These are phyloP conservation scores for Russula brevipes DNA, from an alignment of 768 basidiomycete genomes.

Conservation along the genomic window DNA sequence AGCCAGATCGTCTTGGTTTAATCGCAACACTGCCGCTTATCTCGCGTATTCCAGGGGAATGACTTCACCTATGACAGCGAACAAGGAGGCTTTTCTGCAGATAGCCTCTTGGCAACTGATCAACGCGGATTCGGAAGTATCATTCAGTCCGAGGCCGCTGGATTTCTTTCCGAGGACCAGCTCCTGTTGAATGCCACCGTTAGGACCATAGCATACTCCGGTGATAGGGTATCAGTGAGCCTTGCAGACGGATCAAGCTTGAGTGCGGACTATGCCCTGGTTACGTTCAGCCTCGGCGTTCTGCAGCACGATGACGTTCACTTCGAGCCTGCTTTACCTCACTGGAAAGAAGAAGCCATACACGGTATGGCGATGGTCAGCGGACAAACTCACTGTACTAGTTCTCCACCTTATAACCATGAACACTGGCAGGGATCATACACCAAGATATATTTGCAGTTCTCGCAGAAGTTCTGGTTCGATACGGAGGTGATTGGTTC, in stretches of 20 bases:
- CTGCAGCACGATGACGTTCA: slow-evolving; percentile 57
- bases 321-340: slow-evolving; percentile 52
- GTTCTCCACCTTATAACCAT: background rate
- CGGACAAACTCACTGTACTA: background rate
- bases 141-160: slow-evolving; percentile 51
- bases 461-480: slow-evolving; percentile 57
- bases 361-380: slow-evolving; percentile 55
- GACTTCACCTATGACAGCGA: slow-evolving; percentile 53
- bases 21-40: slow-evolving; percentile 38
- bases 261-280: slow-evolving; percentile 53
- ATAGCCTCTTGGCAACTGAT: slow-evolving; percentile 51
- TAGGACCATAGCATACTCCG: slow-evolving; percentile 41
- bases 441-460: slow-evolving; percentile 65
- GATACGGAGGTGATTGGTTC: slow-evolving; percentile 36
- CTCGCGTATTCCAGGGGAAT: slow-evolving; percentile 42
- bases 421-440: slow-evolving; percentile 48
- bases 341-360: slow-evolving; percentile 61
- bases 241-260: slow-evolving; percentile 42
- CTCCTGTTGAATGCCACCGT: slow-evolving; percentile 49
- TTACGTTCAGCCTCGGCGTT: slow-evolving; percentile 67
- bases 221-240: slow-evolving; percentile 43
- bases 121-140: slow-evolving; percentile 57
- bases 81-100: slow-evolving; percentile 54
- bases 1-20: slow-evolving; percentile 30
- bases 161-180: slow-evolving; percentile 48